Evolutionary conservation across 2,329 filamentous ascomycete species (phyloP).

Genomic region (Ophiognomonia clavigignenti-juglandacearum): DNA sequence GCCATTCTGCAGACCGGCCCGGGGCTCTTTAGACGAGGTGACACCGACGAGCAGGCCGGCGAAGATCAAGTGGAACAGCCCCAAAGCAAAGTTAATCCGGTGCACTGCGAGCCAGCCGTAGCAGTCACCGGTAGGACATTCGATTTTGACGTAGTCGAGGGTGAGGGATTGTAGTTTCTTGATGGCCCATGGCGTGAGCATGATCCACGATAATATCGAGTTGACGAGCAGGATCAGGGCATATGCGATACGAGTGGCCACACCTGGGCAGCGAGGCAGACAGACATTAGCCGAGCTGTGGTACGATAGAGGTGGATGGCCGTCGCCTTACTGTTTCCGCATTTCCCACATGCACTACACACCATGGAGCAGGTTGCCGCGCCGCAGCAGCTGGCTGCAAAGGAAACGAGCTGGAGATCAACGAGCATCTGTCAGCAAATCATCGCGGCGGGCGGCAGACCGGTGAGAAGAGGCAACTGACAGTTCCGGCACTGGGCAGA

Average conservation of each 20-base stretch:
- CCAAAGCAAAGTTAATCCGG: slow-evolving; percentile 95
- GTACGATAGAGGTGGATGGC: slow-evolving; percentile 2
- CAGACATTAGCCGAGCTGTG: slow-evolving; percentile 19
- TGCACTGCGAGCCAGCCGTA: slow-evolving; percentile 96
- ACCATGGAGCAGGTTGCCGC: slow-evolving; percentile 95
- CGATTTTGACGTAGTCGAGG: slow-evolving; percentile 93
- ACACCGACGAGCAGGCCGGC: slow-evolving; percentile 83
- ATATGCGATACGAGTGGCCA: slow-evolving; percentile 95
- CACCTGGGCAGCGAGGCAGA: slow-evolving; percentile 54
- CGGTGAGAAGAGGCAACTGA: slow-evolving; percentile 49
- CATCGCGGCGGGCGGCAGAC: neutral
- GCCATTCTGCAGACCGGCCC: slow-evolving; percentile 91
- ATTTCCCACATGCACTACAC: slow-evolving; percentile 93
- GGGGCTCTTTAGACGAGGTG: slow-evolving; percentile 76
- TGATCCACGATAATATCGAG: slow-evolving; percentile 96
- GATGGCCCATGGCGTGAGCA: slow-evolving; percentile 98
- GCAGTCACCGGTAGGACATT: slow-evolving; percentile 84
- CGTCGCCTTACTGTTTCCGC: slow-evolving; percentile 69
- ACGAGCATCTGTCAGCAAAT: slow-evolving; percentile 8
- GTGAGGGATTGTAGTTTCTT: slow-evolving; percentile 90
- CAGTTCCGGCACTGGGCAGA: slow-evolving; percentile 78
- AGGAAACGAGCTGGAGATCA: slow-evolving; percentile 68
- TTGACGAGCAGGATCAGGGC: slow-evolving; percentile 90
- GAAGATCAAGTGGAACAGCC: slow-evolving; percentile 85
- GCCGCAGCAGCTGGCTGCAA: slow-evolving; percentile 88